Conservation (phyloP, 2,329 filamentous ascomycete species). For the Alternaria panax region DNA sequence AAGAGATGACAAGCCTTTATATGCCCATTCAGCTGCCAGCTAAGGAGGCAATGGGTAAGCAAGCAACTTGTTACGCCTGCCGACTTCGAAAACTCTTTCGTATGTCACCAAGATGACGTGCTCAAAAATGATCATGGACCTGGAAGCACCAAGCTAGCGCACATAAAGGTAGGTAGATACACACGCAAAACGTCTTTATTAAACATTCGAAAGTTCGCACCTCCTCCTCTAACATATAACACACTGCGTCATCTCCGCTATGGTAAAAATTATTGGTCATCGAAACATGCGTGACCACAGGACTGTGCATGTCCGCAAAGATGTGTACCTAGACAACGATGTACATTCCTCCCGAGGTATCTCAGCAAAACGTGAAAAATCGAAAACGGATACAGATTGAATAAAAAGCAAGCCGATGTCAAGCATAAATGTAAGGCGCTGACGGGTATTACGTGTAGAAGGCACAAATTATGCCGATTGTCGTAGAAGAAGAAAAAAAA, state of each 20-base stretch:
- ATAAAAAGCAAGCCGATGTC: conserved; percentile 10
- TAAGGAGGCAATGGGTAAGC: neutral
- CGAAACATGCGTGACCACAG: neutral
- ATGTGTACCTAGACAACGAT: conserved; percentile 17
- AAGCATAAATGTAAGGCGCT: conserved; percentile 8
- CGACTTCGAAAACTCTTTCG: too few relatives aligned
- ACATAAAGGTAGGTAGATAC: neutral
- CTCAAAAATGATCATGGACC: neutral
- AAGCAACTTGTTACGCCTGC: neutral
- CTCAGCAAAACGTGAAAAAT: conserved; percentile 7
- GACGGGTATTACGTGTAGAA: conserved; percentile 36
- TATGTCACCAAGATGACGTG: neutral
- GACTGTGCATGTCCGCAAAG: conserved; percentile 1
- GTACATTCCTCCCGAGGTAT: conserved; percentile 20
- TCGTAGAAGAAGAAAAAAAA: conserved; percentile 19
- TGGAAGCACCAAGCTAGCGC: neutral
- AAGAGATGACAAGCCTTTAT: neutral
- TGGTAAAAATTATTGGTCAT: conserved; percentile 8
- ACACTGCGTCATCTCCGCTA: conserved; percentile 6
- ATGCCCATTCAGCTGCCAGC: neutral
- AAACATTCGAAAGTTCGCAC: neutral
- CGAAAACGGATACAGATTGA: conserved; percentile 4
- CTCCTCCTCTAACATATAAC: conserved; percentile 2
- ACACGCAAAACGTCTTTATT: conserved; percentile 4
- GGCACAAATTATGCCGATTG: conserved; percentile 11